phyloP scores from a whole-genome alignment of 805 yeast genomes.

The Candida golubevii region DNA sequence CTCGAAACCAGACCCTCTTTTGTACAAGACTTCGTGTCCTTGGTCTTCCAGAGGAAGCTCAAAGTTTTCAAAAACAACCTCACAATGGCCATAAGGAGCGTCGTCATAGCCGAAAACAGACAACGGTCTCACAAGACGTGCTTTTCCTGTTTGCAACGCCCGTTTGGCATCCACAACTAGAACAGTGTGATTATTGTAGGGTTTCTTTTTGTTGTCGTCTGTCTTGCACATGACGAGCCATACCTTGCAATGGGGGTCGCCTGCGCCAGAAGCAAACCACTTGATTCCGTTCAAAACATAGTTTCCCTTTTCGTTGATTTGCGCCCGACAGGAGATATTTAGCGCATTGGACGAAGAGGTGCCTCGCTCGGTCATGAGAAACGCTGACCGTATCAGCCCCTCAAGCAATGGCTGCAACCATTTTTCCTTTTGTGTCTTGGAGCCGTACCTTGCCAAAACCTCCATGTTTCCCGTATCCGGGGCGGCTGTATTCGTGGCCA shows the following conservation, averaged over 20 bases:
- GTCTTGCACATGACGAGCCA: constrained; percentile 55
- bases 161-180: constrained; percentile 49
- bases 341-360: constrained; percentile 59
- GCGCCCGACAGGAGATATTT: constrained; percentile 48
- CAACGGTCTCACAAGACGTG: constrained; percentile 47
- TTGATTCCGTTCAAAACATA: constrained; percentile 56
- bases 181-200: constrained; percentile 53
- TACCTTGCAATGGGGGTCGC: constrained; percentile 56
- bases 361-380: constrained; percentile 61
- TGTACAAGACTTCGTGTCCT: constrained; percentile 38
- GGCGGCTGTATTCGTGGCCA: constrained; percentile 55
- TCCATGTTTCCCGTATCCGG: constrained; percentile 69
- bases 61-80: constrained; percentile 47
- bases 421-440: constrained; percentile 31
- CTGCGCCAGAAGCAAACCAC: constrained; percentile 72
- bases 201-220: constrained; percentile 20
- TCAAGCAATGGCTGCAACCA: constrained; percentile 52
- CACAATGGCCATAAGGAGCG: constrained; percentile 72
- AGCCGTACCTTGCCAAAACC: constrained; percentile 41
- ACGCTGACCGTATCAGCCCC: constrained; percentile 57
- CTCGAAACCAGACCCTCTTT: constrained; percentile 54
- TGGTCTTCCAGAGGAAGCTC: constrained; percentile 44
- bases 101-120: constrained; percentile 58
- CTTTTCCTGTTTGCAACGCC: constrained; percentile 48
- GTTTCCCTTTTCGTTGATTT: constrained; percentile 34